Conservation (phyloP, 768 basidiomycete species). For the Suillus ampliporus region DNA sequence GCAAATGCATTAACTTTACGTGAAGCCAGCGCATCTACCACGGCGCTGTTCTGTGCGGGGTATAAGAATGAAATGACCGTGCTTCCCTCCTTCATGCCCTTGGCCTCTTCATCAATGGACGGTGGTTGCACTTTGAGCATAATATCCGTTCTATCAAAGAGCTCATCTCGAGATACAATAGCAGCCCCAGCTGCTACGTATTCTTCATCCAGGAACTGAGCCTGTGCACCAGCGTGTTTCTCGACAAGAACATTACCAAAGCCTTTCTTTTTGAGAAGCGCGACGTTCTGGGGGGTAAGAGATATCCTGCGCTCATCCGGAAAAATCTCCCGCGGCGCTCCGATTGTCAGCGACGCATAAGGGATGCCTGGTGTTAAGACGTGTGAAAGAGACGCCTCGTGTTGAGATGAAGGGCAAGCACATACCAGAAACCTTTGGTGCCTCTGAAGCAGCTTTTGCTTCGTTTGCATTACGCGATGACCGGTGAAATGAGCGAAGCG, state of each 20-base stretch:
- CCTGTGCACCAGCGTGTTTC: slow-evolving; percentile 67
- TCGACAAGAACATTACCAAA: slow-evolving; percentile 78
- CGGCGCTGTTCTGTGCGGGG: slow-evolving; percentile 78
- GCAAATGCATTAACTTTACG: slow-evolving; percentile 77
- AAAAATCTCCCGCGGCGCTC: slow-evolving; percentile 78
- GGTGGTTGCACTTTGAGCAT: slow-evolving; percentile 88
- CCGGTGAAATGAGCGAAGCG: slow-evolving; percentile 37
- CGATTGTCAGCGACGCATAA: slow-evolving; percentile 76
- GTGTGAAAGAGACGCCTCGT: background rate
- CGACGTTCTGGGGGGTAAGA: slow-evolving; percentile 79
- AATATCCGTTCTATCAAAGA: slow-evolving; percentile 75
- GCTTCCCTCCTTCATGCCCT: slow-evolving; percentile 69
- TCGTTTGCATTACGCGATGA: slow-evolving; percentile 33
- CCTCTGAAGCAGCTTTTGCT: slow-evolving; percentile 16
- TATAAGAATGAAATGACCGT: slow-evolving; percentile 86
- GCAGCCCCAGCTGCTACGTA: slow-evolving; percentile 82
- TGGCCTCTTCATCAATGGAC: slow-evolving; percentile 62
- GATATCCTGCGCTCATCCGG: slow-evolving; percentile 82
- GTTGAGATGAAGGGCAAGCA: slow-evolving; percentile 8
- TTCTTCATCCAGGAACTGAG: slow-evolving; percentile 83
- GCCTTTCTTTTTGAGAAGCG: slow-evolving; percentile 81
- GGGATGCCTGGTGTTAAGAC: slow-evolving; percentile 50
- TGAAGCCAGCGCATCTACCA: slow-evolving; percentile 71
- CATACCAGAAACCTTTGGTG: slow-evolving; percentile 33
- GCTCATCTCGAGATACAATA: slow-evolving; percentile 71